phyloP scores from a whole-genome alignment of 306 rosid genomes.

The Oxytropis ochrocephala region DNA sequence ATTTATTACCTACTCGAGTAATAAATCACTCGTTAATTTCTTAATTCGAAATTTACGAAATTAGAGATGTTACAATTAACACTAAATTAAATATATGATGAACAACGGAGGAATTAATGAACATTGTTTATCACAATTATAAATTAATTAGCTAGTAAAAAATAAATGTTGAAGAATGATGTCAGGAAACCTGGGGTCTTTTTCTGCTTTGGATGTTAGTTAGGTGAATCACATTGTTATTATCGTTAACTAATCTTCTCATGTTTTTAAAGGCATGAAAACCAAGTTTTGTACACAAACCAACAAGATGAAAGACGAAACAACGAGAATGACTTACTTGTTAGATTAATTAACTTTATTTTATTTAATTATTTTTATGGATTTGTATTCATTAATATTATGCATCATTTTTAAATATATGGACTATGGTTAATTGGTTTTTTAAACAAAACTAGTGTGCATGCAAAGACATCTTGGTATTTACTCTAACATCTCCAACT shows the following conservation, averaged over 20 bases:
- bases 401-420: too few relatives aligned
- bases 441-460: too few relatives aligned
- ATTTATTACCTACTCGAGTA: too few relatives aligned
- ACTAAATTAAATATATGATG: not conserved
- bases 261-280: not conserved
- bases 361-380: too few relatives aligned
- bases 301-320: not conserved
- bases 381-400: too few relatives aligned
- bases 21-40: too few relatives aligned
- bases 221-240: not conserved
- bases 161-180: not conserved
- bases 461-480: too few relatives aligned
- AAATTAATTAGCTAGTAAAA: not conserved
- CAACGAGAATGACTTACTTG: too few relatives aligned
- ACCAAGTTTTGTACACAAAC: not conserved
- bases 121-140: not conserved
- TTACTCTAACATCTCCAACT: too few relatives aligned
- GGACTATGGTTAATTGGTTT: too few relatives aligned
- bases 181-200: not conserved
- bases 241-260: not conserved
- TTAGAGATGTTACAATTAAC: not conserved
- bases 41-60: too few relatives aligned
- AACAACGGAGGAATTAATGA: not conserved
- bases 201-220: not conserved
- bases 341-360: too few relatives aligned